Evolutionary conservation across 805 yeast species (phyloP).

Genomic region (Ogataea methanolica): DNA sequence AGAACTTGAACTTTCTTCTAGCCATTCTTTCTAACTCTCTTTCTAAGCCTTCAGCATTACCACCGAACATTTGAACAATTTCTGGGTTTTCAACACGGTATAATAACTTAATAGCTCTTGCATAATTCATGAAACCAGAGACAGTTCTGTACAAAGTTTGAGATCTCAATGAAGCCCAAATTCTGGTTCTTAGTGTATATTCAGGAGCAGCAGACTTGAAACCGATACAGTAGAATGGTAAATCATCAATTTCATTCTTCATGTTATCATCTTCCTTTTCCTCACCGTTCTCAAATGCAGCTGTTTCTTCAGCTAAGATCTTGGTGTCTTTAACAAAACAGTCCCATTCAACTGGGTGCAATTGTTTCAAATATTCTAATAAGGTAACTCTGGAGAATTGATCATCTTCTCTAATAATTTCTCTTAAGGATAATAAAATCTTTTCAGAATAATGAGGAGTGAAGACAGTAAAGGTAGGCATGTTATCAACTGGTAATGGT

Average conservation of each 20-base stretch:
- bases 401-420: constrained; percentile 95
- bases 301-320: constrained; percentile 91
- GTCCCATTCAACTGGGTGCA: constrained; percentile 97
- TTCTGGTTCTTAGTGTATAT: constrained; percentile 91
- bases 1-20: constrained; percentile 72
- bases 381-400: constrained; percentile 93
- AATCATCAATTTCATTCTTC: constrained; percentile 82
- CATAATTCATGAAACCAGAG: constrained; percentile 97
- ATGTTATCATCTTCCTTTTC: constrained; percentile 61
- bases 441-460: constrained; percentile 96
- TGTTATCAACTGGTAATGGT: constrained; percentile 98
- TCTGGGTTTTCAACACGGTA: constrained; percentile 95
- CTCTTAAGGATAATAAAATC: constrained; percentile 88
- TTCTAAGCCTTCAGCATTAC: constrained; percentile 95
- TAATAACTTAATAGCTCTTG: constrained; percentile 89
- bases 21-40: constrained; percentile 91
- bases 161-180: constrained; percentile 97
- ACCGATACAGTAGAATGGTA: constrained; percentile 94
- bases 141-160: constrained; percentile 96
- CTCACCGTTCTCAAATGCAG: constrained; percentile 63
- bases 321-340: constrained; percentile 96
- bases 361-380: constrained; percentile 88
- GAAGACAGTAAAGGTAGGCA: constrained; percentile 98
- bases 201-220: constrained; percentile 98
- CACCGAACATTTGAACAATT: constrained; percentile 96